phyloP scores from a whole-genome alignment of 257 asterid species.

The Scutellaria minor region DNA sequence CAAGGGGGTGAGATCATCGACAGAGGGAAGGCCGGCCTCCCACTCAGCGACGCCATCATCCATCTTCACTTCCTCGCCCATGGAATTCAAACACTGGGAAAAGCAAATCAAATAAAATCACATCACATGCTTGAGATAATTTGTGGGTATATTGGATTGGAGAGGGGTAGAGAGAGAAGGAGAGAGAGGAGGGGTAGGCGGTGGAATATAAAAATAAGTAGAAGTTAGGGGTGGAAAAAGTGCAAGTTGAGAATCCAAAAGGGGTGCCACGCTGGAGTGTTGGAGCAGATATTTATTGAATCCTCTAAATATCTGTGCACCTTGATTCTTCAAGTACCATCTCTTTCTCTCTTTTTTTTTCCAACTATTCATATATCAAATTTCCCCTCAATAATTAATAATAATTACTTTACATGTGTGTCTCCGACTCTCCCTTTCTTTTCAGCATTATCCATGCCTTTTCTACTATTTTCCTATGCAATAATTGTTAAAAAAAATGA shows the following conservation, averaged over 20 bases:
- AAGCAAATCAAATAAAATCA: slow-evolving; percentile 23
- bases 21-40: slow-evolving; percentile 80
- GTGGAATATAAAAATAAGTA: slow-evolving; percentile 40
- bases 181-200: slow-evolving; percentile 28
- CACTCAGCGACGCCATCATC: slow-evolving; percentile 63
- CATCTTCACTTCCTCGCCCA: slow-evolving; percentile 64
- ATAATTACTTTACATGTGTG: too few species aligned
- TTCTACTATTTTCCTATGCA: too few species aligned
- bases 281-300: slow-evolving; percentile 53
- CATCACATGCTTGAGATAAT: slow-evolving; percentile 1
- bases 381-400: too few species aligned
- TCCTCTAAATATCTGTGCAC: slow-evolving; percentile 42
- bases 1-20: slow-evolving; percentile 73
- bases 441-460: too few species aligned
- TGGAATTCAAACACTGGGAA: slow-evolving; percentile 24
- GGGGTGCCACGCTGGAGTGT: slow-evolving; percentile 64
- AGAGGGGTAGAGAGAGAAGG: slow-evolving; percentile 29
- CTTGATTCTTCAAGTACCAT: too few species aligned
- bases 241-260: slow-evolving; percentile 53
- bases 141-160: background rate
- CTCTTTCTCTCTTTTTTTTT: too few species aligned
- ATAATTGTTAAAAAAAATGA: too few species aligned
- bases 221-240: slow-evolving; percentile 48
- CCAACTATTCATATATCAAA: too few species aligned
- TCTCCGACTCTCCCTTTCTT: too few species aligned